phyloP scores from a whole-genome alignment of 177 flowering plant genomes.

The Telopea speciosissima region DNA sequence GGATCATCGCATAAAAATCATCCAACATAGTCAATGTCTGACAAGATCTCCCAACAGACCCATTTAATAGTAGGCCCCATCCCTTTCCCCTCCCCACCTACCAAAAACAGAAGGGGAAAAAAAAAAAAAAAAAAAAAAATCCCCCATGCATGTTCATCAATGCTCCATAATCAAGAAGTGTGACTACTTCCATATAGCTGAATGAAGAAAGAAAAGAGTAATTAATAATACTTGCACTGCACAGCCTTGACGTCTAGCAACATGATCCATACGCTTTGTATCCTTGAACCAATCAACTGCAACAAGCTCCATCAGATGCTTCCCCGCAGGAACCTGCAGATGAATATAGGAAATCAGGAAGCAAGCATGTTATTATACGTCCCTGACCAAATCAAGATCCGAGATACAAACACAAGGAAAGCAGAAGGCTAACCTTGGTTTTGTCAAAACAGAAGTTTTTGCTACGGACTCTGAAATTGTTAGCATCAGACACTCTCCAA shows the following conservation, averaged over 20 bases:
- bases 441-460: constrained; percentile 72
- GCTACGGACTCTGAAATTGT: constrained; percentile 95
- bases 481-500: constrained; percentile 90
- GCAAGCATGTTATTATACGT: neutral
- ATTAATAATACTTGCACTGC: constrained; percentile 54
- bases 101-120: no score
- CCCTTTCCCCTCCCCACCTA: neutral
- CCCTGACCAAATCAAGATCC: neutral
- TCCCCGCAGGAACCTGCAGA: constrained; percentile 84
- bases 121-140: no score
- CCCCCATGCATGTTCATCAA: neutral
- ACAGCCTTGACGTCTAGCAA: constrained; percentile 91
- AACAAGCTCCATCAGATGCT: constrained; percentile 92
- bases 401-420: neutral
- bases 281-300: constrained; percentile 99
- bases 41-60: neutral
- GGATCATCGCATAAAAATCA: no score
- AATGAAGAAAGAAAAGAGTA: neutral
- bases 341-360: no score
- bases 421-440: constrained; percentile 52
- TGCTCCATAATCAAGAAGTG: neutral
- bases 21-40: no score
- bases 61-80: neutral
- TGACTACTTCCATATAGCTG: neutral
- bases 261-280: constrained; percentile 96